Base-by-base conservation (phyloP, 495 filamentous ascomycete species). In the Neurospora cerealis region DNA sequence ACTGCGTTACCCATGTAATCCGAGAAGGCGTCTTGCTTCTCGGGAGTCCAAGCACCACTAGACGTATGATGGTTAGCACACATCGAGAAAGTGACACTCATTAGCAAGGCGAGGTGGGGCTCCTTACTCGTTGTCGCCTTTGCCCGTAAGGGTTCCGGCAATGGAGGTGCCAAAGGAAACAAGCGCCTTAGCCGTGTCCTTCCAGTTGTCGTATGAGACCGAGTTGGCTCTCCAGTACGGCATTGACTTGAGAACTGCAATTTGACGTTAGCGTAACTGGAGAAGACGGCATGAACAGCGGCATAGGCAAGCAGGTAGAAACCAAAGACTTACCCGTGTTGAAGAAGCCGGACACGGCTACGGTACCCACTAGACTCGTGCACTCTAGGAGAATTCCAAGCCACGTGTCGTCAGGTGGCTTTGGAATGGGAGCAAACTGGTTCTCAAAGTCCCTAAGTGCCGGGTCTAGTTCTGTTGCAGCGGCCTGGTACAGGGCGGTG, bases 391-490 rank as follows among this genome's bases (percentile, higher is more conserved):
- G 46, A 28, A 82, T 69, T 17, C 74, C n/a, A 28, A 76, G 28
- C 81, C 77, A 81, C 2, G 24, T 37, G 60, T 80, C 66, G 74
- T 74, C 62, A 8, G 70, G 0, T 17, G 73, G 54, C 13, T 75
- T 73, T 19, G 78, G 74, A 40, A 82, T 37, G 2, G 82, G 80
- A 32, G 78, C 79, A 72, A 83, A 83, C 15, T 34, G 78, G 46
- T 81, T 74, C 73, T 80, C 77, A 19, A 82, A 69, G 60, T 80
- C 69, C 11, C 73, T 24, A 34, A 78, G 74, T n/a, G 24, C 28
- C 32, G 37, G 32, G 73, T 69, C 72, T 7, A 42, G 40, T 11
- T 73, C 54, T 15, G 54, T 8, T 28, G 11, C 34, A 36, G n/a
- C 38, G 21, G 69, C 54, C 70, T 15, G 62, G 21, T 74, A 34